Conservation (phyloP, 768 basidiomycete genomes). For the Clitopilus passeckerianus region DNA sequence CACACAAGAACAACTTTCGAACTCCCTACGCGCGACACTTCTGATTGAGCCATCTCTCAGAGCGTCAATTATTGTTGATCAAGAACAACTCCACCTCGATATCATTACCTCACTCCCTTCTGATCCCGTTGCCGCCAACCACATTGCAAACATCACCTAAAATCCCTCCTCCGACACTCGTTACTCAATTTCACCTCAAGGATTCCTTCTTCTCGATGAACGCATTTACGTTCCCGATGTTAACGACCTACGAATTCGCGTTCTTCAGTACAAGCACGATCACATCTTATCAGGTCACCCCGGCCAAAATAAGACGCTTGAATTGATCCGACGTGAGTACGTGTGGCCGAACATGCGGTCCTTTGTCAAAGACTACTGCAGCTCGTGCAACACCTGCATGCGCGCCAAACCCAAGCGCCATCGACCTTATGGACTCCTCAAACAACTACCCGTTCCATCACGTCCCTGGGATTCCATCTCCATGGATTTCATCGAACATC, state of each 20-base stretch:
- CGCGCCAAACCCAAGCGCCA: conserved; percentile 5
- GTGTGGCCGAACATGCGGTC: conserved; percentile 9
- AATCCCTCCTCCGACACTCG: conserved; percentile 2
- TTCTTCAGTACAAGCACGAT: background rate
- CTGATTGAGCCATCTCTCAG: conserved; percentile 4
- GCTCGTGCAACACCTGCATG: conserved; percentile 9
- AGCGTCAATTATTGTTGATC: conserved; percentile 11
- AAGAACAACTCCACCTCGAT: conserved; percentile 8
- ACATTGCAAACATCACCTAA: background rate
- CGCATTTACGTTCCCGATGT: background rate
- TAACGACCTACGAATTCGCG: background rate
- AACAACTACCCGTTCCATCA: conserved; percentile 16
- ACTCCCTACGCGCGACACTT: conserved; percentile 8
- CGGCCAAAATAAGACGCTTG: conserved; percentile 9
- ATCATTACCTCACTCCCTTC: background rate
- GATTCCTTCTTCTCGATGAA: background rate
- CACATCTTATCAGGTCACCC: conserved; percentile 5
- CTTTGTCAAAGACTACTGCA: conserved; percentile 8
- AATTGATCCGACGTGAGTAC: conserved; percentile 7
- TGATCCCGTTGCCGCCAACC: background rate
- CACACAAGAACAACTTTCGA: conserved; percentile 8
- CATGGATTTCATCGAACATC: conserved; percentile 22
- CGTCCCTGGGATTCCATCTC: conserved; percentile 18
- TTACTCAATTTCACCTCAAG: background rate
- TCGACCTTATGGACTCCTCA: conserved; percentile 8